Evolutionary conservation across 2,329 filamentous ascomycete species (phyloP).

Genomic region (Alternaria brassicicola): DNA sequence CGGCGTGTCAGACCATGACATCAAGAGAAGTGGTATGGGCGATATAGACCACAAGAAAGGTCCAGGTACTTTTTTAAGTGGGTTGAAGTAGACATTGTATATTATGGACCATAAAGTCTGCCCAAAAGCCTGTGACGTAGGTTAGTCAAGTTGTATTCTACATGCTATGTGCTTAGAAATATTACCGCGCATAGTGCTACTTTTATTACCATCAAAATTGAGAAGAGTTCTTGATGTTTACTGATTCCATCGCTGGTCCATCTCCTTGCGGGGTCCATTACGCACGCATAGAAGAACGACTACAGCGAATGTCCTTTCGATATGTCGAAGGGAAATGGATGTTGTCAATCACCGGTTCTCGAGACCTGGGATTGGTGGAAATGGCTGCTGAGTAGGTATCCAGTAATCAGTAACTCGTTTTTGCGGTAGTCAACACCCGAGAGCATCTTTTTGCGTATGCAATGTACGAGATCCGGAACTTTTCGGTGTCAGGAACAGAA

Average conservation of each 20-base stretch:
- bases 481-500: fast-evolving
- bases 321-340: neutral
- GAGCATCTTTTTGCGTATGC: neutral
- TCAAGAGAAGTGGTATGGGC: constrained; percentile 2
- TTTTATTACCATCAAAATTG: neutral
- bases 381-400: neutral
- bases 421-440: neutral
- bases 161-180: neutral
- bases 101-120: neutral
- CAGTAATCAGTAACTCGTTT: neutral
- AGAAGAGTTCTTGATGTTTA: neutral
- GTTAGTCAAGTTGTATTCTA: neutral
- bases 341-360: neutral
- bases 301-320: neutral
- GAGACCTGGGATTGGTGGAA: neutral
- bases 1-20: constrained; percentile 2
- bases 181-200: neutral
- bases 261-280: neutral
- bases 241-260: neutral
- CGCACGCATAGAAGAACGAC: neutral
- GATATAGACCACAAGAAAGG: constrained; percentile 5
- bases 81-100: constrained; percentile 4
- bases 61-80: neutral
- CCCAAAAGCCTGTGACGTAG: neutral
- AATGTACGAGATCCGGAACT: neutral